Evolutionary conservation across 1,284 basidiomycete genomes (phyloP), one percentile per base, ranked within the genome.

Genomic region (Hypsizygus ulmarius): DNA sequence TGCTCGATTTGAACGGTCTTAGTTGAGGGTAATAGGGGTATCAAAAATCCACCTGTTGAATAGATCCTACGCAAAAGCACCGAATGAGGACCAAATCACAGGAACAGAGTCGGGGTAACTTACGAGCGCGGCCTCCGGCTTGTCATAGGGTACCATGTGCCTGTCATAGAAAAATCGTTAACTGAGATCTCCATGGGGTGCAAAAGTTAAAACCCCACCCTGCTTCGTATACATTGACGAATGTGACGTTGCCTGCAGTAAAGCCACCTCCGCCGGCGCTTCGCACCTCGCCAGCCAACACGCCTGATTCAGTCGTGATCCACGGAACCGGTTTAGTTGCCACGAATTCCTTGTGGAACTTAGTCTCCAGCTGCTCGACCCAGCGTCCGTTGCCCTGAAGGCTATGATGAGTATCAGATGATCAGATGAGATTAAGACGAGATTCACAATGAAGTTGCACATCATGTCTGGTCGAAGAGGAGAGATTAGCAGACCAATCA

Each of bases 61-160:
- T 53, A 70, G 55, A 50, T 68, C 66, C 65, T 66, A 36, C 10
- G 19, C n/a, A 37, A n/a, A 47, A 47, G 15, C 27, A 49, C 14
- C 3, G n/a, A 16, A 45, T 40, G 15, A 25, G 28, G 28, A 10
- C 14, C 3, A 45, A 39, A 44, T 45, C 25, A 39, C 25, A 36
- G 16, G 27, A 18, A 39, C 35, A 37, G 29, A 30, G 18, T 45
- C 14, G 44, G 41, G 33, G 39, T 16, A 35, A 74, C 79, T 48
- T 60, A 87, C 84, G 60, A 83, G 68, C 43, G 90, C 81, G 36
- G 80, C 88, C 57, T 85, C 85, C 0, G 90, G 85, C 60, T 93
- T 89, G 66, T 95, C 88, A 59, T 78, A 83, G 3, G 90, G 90
- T 10, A 88, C 88, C 89, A 91, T 90, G 63, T 91, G 88, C 27